These are phyloP conservation scores for Carex pumila DNA, from an alignment of 176 grass and related monocot genomes.

Conservation along the genomic window DNA sequence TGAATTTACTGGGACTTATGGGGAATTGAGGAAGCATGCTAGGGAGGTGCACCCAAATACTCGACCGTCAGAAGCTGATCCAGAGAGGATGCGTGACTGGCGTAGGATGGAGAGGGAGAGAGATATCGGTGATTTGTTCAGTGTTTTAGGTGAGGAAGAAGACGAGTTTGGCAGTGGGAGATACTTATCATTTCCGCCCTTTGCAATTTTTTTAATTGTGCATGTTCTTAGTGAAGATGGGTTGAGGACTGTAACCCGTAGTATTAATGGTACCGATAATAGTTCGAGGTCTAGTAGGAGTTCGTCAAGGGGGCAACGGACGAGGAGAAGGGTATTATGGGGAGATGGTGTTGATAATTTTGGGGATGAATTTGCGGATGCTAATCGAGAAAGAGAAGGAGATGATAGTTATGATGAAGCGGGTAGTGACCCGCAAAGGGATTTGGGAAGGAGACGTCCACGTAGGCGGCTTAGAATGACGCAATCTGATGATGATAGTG, in stretches of 20 bases:
- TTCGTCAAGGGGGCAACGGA: neutral
- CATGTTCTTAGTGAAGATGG: constrained; percentile 22
- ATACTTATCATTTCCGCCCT: constrained; percentile 8
- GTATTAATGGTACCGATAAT: neutral
- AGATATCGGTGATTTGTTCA: constrained; percentile 31
- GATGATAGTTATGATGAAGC: neutral
- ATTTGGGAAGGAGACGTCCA: neutral
- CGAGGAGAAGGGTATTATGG: constrained; percentile 25
- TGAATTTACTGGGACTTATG: constrained; percentile 32
- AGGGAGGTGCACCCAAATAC: constrained; percentile 26
- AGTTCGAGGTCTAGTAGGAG: neutral
- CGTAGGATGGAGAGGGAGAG: constrained; percentile 27
- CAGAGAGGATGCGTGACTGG: constrained; percentile 28
- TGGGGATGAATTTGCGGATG: neutral
- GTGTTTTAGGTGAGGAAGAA: constrained; percentile 15
- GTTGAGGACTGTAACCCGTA: neutral
- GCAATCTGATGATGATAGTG: constrained; percentile 16
- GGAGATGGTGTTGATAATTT: constrained; percentile 14
- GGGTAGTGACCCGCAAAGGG: neutral
- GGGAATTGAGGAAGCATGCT: constrained; percentile 30
- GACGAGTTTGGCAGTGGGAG: neutral
- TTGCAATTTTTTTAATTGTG: constrained; percentile 24
- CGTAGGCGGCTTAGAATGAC: constrained; percentile 3
- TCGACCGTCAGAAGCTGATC: constrained; percentile 31
- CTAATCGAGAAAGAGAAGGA: neutral